These are phyloP conservation scores for Candida bentonensis DNA, from an alignment of 805 yeast species.

Conservation along the genomic window DNA sequence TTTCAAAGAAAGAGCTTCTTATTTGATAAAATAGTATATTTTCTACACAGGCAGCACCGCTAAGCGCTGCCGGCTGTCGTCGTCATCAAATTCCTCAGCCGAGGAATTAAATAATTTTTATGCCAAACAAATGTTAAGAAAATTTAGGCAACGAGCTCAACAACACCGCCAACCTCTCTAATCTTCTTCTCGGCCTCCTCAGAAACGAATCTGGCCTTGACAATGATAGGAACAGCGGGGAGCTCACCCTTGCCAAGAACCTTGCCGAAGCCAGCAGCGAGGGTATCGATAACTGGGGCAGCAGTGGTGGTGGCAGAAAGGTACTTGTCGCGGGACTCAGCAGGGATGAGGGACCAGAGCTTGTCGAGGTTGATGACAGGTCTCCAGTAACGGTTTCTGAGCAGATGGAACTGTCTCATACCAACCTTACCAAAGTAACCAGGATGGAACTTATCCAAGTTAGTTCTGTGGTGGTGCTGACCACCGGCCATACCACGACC, in stretches of 20 bases:
- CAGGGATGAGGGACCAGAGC: slow-evolving; percentile 94
- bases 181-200: slow-evolving; percentile 99
- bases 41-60: slow-evolving; percentile 2
- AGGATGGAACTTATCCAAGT: slow-evolving; percentile 99
- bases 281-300: slow-evolving; percentile 98
- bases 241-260: slow-evolving; percentile 98
- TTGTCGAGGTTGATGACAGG: slow-evolving; percentile 97
- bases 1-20: neutral
- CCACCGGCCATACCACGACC: slow-evolving; percentile 99
- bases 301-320: slow-evolving; percentile 71
- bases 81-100: too few relatives aligned
- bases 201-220: slow-evolving; percentile 98
- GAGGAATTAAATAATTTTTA: too few relatives aligned
- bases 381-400: slow-evolving; percentile 88
- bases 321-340: slow-evolving; percentile 88
- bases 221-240: slow-evolving; percentile 97
- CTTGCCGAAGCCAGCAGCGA: slow-evolving; percentile 99
- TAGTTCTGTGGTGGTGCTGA: slow-evolving; percentile 99
- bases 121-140: too few relatives aligned
- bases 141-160: slow-evolving; percentile 92
- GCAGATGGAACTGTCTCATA: slow-evolving; percentile 99
- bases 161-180: slow-evolving; percentile 99
- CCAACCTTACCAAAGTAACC: slow-evolving; percentile 99
- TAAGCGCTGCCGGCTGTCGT: too few relatives aligned
- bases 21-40: slow-evolving; percentile 2